A percentile compares a stretch with the other conserved stretches of the same genome.
Evolutionary conservation across 495 filamentous ascomycete species (phyloP).

Genomic region (Talaromyces ruber): DNA sequence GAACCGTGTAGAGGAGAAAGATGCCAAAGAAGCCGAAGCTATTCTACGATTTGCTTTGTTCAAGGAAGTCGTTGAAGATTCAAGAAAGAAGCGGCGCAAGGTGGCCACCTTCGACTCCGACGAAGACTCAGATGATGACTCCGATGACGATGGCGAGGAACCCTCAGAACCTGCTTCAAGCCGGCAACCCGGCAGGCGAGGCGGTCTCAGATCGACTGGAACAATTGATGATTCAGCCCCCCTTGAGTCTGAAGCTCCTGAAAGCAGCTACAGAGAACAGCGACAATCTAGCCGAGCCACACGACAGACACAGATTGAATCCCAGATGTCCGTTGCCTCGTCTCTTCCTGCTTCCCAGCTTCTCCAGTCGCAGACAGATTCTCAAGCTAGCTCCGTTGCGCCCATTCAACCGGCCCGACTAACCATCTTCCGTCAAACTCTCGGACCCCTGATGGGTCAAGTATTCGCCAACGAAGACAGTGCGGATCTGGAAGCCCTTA

Average conservation of each 20-base stretch:
- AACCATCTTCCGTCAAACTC: constrained; percentile 62
- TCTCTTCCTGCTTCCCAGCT: constrained; percentile 61
- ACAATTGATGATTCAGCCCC: constrained; percentile 34
- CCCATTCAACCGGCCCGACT: constrained; percentile 57
- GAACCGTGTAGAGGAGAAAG: constrained; percentile 84
- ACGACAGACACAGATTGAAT: constrained; percentile 34
- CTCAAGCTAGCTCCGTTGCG: constrained; percentile 24
- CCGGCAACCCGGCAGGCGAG: constrained; percentile 17
- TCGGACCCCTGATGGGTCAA: constrained; percentile 69
- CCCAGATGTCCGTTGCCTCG: constrained; percentile 59
- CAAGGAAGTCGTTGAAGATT: constrained; percentile 90
- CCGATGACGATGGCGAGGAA: constrained; percentile 28
- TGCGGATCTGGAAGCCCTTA: constrained; percentile 63
- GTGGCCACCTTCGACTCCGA: constrained; percentile 34
- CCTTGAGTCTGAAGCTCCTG: constrained; percentile 24
- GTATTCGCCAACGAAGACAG: constrained; percentile 72
- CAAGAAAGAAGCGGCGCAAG: constrained; percentile 65
- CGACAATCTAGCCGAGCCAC: constrained; percentile 32
- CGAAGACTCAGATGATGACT: constrained; percentile 34
- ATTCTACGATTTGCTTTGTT: constrained; percentile 95
- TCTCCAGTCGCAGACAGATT: constrained; percentile 47
- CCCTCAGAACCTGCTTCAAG: constrained; percentile 25
- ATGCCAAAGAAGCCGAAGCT: constrained; percentile 79
- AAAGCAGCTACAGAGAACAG: constrained; percentile 47
- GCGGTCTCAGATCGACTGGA: constrained; percentile 27